phyloP scores from a whole-genome alignment of 768 basidiomycete genomes.

The Macrolepiota dolichaula region DNA sequence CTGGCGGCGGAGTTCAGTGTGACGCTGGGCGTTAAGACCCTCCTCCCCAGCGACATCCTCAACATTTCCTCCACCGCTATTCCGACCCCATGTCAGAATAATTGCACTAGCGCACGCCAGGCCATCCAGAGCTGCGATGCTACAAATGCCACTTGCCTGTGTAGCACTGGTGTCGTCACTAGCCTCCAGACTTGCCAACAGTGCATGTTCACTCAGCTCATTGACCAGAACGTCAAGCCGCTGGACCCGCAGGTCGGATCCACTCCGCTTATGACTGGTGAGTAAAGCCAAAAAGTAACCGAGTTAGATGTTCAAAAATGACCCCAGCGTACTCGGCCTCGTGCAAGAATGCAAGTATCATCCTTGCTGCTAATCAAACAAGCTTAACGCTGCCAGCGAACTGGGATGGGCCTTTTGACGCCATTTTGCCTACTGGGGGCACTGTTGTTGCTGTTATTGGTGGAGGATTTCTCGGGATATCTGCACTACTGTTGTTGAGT shows the following conservation, averaged over 20 bases:
- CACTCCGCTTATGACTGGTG: constrained; percentile 55
- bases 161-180: constrained; percentile 37
- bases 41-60: constrained; percentile 45
- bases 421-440: constrained; percentile 39
- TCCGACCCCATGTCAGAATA: constrained; percentile 13
- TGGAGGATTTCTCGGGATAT: constrained; percentile 45
- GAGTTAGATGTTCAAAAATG: constrained; percentile 5
- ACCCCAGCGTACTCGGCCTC: constrained; percentile 50
- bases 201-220: constrained; percentile 60
- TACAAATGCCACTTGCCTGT: constrained; percentile 51
- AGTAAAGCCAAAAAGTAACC: constrained; percentile 15
- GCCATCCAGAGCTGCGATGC: constrained; percentile 36
- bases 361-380: constrained; percentile 34
- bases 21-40: constrained; percentile 32
- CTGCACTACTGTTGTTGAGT: constrained; percentile 48
- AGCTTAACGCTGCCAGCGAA: constrained; percentile 40
- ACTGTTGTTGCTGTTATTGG: constrained; percentile 42
- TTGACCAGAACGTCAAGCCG: constrained; percentile 43
- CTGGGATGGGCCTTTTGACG: constrained; percentile 62
- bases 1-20: constrained; percentile 47
- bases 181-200: constrained; percentile 55
- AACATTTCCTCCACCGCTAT: constrained; percentile 30
- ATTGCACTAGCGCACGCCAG: constrained; percentile 24
- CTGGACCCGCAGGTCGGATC: constrained; percentile 58
- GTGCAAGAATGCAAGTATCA: constrained; percentile 38